Base-by-base conservation (phyloP, 2,329 filamentous ascomycete genomes). In the Pseudocercospora cruenta region DNA sequence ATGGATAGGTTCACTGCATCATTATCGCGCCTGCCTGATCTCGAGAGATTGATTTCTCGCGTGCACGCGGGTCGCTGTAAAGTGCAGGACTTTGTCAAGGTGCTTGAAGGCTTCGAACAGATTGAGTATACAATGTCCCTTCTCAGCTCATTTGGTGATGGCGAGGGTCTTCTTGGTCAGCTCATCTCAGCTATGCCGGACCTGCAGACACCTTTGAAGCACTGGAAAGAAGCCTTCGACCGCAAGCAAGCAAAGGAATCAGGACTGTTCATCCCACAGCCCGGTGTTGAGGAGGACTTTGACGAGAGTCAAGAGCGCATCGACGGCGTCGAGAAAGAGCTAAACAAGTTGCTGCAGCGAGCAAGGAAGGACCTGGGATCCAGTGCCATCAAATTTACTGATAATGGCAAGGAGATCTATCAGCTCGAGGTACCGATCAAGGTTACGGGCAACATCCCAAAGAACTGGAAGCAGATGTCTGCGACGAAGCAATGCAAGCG, bases 351-450 rank as follows among this genome's bases (percentile, higher is more conserved):
- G 0, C 82, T 98, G 2, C 88, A 88, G 60, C 85, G 87, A 72
- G 90, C 90, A 70, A 90, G 91, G 68, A 85, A 86, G 36, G 87
- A 93, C 51, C 83, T 97, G 3, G 91, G 90, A 67, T 93, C 90
- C 65, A 91, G 86, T 70, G 85, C 86, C 0, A 80, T 84, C 68
- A 77, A 78, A 62, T 85, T 79, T 70, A 80, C 78, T 9, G 92
- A 98, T 75, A 91, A 96, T 7, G 95, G 95, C 67, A 99, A 99
- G 78, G 95, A 99, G 75, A 92, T 99, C 60, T 98, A 96, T 80
- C 94, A 99, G 79, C 85, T 99, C 10, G 95, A 99, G 77, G 90
- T 92, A 0, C 94, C 95, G 0, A 82, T 86, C 74, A 96, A 95
- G 78, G 82, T 92, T 75, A 97, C 96, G 78, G 88, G 80, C 65